phyloP scores from a whole-genome alignment of 495 filamentous ascomycete genomes.

The Poronia punctata region DNA sequence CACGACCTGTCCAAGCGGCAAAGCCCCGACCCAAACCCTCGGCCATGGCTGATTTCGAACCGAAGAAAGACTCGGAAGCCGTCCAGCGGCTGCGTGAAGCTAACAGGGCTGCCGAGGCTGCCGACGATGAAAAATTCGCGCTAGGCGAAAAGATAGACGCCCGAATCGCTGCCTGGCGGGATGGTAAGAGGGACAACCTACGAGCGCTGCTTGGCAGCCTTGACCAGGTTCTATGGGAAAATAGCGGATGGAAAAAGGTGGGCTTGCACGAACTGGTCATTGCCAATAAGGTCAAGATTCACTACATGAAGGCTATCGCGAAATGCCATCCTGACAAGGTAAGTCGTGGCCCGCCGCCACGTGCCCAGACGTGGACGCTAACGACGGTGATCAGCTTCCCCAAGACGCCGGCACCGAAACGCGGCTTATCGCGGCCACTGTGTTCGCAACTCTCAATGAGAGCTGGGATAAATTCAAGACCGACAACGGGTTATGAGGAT shows the following conservation, averaged over 20 bases:
- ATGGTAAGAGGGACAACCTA: constrained; percentile 86
- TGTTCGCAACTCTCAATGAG: constrained; percentile 92
- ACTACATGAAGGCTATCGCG: constrained; percentile 98
- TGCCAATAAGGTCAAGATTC: constrained; percentile 87
- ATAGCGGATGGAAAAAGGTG: constrained; percentile 93
- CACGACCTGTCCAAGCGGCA: constrained; percentile 18
- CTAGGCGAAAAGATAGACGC: constrained; percentile 79
- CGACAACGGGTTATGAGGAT: constrained; percentile 71
- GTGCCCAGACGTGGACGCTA: constrained; percentile 10
- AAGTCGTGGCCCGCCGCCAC: constrained; percentile 28
- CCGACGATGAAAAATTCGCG: constrained; percentile 87
- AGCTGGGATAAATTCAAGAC: constrained; percentile 97
- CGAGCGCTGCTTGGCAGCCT: constrained; percentile 82
- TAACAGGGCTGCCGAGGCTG: constrained; percentile 73
- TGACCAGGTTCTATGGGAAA: constrained; percentile 85
- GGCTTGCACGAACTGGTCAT: constrained; percentile 86
- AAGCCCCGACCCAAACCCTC: constrained; percentile 37
- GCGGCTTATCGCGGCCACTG: constrained; percentile 80
- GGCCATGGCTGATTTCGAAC: constrained; percentile 37
- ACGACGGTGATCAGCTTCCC: constrained; percentile 54
- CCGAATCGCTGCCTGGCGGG: constrained; percentile 68
- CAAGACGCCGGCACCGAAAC: constrained; percentile 89
- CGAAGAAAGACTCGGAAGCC: constrained; percentile 48
- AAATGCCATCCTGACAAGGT: constrained; percentile 99
- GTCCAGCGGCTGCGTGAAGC: constrained; percentile 73